These are phyloP conservation scores for Thraustochytrium striatum DNA, from an alignment of 352 stramenopile species.

Conservation along the genomic window DNA sequence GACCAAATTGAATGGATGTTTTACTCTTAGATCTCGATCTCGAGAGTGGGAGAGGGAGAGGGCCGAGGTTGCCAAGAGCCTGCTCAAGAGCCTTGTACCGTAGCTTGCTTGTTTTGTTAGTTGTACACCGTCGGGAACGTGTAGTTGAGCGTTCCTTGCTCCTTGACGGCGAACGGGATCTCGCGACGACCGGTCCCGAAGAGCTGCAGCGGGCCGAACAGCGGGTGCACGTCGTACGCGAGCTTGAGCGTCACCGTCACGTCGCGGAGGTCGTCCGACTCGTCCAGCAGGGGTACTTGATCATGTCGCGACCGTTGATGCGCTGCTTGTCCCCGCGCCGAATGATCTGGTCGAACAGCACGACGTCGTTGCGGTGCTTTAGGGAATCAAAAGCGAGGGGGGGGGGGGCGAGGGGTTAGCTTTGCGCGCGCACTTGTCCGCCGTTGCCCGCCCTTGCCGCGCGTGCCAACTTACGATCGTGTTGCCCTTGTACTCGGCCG, in stretches of 20 bases:
- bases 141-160: constrained; percentile 27
- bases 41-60: too few species aligned
- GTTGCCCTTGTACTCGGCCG: constrained; percentile 14
- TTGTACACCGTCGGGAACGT: constrained; percentile 45
- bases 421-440: background rate
- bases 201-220: background rate
- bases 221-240: constrained; percentile 37
- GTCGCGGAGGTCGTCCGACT: constrained; percentile 17
- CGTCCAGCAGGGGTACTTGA: constrained; percentile 42
- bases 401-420: background rate
- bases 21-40: too few species aligned
- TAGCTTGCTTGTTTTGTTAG: too few species aligned
- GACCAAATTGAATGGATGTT: too few species aligned
- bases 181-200: constrained; percentile 2
- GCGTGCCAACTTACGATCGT: constrained; percentile 5
- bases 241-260: constrained; percentile 20
- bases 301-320: constrained; percentile 16
- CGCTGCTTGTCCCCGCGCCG: background rate
- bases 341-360: constrained; percentile 32
- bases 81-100: too few species aligned
- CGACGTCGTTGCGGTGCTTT: constrained; percentile 17
- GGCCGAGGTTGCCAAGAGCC: too few species aligned
- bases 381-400: background rate
- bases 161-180: background rate
- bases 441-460: background rate